Evolutionary conservation across 2,329 filamentous ascomycete genomes (phyloP).

Genomic region (Verticillium tricorpus): DNA sequence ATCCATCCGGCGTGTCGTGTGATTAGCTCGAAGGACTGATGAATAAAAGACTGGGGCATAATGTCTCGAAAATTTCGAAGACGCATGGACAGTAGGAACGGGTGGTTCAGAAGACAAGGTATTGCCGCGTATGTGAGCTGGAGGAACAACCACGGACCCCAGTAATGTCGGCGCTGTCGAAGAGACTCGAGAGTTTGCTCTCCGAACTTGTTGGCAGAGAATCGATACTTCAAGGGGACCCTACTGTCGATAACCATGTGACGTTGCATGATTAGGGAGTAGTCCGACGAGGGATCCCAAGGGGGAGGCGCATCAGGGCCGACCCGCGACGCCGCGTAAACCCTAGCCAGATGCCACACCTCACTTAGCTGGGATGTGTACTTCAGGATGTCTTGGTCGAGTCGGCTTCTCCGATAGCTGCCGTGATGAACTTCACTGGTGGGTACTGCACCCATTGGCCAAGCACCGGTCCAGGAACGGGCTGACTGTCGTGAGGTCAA

Average conservation of each 20-base stretch:
- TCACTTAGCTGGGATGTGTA: slow-evolving; percentile 30
- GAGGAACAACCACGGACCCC: slow-evolving; percentile 47
- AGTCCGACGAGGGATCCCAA: slow-evolving; percentile 46
- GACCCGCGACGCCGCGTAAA: slow-evolving; percentile 40
- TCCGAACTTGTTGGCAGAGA: slow-evolving; percentile 41
- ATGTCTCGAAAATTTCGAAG: slow-evolving; percentile 46
- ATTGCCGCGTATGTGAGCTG: slow-evolving; percentile 50
- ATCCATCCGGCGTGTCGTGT: slow-evolving; percentile 20
- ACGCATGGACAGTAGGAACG: slow-evolving; percentile 46
- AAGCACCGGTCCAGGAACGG: too few relatives aligned
- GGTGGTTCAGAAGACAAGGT: slow-evolving; percentile 48
- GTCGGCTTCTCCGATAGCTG: too few relatives aligned
- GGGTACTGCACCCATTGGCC: too few relatives aligned
- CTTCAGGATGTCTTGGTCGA: too few relatives aligned
- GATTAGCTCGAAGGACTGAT: slow-evolving; percentile 47
- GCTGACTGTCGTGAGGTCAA: too few relatives aligned
- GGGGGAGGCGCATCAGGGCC: slow-evolving; percentile 31
- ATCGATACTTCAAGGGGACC: slow-evolving; percentile 45
- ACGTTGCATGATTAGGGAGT: slow-evolving; percentile 42
- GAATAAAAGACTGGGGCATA: slow-evolving; percentile 50
- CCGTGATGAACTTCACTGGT: too few relatives aligned
- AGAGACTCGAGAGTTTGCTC: slow-evolving; percentile 35
- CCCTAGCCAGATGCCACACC: slow-evolving; percentile 41
- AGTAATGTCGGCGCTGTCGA: slow-evolving; percentile 41
- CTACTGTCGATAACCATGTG: slow-evolving; percentile 49